phyloP scores from a whole-genome alignment of 257 asterid species.

The Solanum chmielewskii region DNA sequence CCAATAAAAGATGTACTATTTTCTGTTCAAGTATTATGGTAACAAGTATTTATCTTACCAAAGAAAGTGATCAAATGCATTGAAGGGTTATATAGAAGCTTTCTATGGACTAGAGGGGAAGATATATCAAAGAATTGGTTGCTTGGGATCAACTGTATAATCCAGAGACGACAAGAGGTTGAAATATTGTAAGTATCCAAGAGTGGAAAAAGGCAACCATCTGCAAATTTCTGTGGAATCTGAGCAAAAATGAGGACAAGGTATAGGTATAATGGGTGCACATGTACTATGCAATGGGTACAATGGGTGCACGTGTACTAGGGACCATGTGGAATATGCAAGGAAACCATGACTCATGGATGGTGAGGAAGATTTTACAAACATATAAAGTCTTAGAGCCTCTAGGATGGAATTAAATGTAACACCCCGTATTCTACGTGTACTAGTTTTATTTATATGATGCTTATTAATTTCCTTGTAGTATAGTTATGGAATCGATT shows the following conservation, averaged over 20 bases:
- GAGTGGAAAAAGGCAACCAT: background rate
- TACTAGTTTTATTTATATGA: too few relatives aligned
- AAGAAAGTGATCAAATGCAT: background rate
- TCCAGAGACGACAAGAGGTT: background rate
- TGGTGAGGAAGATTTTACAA: background rate
- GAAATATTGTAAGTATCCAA: too few relatives aligned
- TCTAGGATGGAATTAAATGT: background rate
- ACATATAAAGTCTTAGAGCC: background rate
- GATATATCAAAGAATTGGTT: background rate
- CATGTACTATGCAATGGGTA: too few relatives aligned
- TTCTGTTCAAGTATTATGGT: background rate
- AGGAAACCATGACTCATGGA: background rate
- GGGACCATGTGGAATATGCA: background rate
- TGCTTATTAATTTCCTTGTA: too few relatives aligned
- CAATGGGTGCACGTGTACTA: too few relatives aligned
- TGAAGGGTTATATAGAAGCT: background rate
- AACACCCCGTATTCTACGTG: too few relatives aligned
- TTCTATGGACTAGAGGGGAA: background rate
- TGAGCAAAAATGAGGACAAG: background rate
- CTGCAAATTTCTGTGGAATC: background rate
- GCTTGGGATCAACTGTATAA: background rate
- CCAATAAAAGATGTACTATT: background rate
- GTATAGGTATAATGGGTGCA: background rate
- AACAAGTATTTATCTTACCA: background rate
- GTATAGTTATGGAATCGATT: too few relatives aligned